Percentiles rank a stretch among this genome's conserved stretches.
These are phyloP conservation scores for Paraphaeosphaeria sporulosa DNA, from an alignment of 2,329 filamentous ascomycete species.

Conservation along the genomic window DNA sequence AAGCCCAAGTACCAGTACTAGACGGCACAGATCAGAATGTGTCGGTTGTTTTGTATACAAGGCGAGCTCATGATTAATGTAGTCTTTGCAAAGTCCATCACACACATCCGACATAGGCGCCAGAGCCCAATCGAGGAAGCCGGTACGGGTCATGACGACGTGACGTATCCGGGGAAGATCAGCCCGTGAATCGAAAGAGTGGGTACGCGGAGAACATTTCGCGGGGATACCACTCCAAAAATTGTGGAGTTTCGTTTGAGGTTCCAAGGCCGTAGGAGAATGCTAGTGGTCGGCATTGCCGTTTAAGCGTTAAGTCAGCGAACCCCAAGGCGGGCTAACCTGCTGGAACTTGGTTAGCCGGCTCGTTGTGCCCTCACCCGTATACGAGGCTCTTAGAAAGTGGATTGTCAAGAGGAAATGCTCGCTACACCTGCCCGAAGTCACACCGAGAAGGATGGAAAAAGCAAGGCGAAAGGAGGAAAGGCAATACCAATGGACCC, in stretches of 20 bases:
- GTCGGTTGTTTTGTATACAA: too few species aligned
- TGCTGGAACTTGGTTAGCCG: not conserved
- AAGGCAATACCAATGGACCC: not conserved
- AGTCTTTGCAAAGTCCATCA: not conserved
- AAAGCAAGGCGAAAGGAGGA: too few species aligned
- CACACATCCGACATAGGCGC: not conserved
- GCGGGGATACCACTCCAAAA: not conserved
- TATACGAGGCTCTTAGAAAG: not conserved
- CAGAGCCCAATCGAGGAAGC: not conserved
- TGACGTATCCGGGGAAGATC: slow-evolving; percentile 1
- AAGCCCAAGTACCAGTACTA: not conserved
- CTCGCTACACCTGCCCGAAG: not conserved
- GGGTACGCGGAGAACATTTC: slow-evolving; percentile 2
- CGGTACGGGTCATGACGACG: not conserved
- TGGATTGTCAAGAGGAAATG: not conserved
- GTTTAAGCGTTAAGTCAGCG: not conserved
- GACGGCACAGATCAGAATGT: not conserved
- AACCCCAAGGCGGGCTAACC: not conserved
- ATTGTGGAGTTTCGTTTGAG: not conserved
- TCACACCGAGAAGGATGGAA: not conserved
- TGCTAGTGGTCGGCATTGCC: not conserved
- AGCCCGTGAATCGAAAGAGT: not conserved
- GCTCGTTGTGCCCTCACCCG: not conserved
- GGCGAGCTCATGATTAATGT: not conserved
- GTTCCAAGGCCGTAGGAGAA: not conserved